Conservation (phyloP, 2,329 filamentous ascomycete genomes). For the Ceratocystis papillata region DNA sequence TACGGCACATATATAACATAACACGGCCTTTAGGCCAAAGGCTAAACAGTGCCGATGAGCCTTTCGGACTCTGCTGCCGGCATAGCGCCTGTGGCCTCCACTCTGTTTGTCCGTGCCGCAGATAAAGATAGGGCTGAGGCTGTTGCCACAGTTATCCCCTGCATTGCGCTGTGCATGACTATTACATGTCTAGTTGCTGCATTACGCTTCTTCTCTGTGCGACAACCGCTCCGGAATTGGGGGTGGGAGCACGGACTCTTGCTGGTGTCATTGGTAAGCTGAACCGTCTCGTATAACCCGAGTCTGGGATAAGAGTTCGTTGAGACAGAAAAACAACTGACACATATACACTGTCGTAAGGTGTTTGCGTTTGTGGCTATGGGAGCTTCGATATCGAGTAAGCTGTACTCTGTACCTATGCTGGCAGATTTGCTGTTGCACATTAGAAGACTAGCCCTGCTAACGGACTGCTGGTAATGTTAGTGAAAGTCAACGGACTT, state of each 20-base stretch:
- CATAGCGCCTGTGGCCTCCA: not conserved
- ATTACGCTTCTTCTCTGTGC: conserved; percentile 32
- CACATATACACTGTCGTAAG: conserved; percentile 1
- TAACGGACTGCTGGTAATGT: not conserved
- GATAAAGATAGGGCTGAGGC: conserved; percentile 22
- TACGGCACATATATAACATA: too few relatives aligned
- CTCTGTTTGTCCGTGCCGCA: not conserved
- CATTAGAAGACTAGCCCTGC: not conserved
- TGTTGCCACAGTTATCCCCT: conserved; percentile 25
- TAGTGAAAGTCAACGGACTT: conserved; percentile 22
- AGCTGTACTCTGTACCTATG: not conserved
- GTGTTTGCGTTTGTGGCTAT: conserved; percentile 22
- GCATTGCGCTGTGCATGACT: conserved; percentile 24
- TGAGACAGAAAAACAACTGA: conserved; percentile 4
- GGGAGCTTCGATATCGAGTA: conserved; percentile 23
- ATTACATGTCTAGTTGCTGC: conserved; percentile 30
- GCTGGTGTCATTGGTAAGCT: conserved; percentile 29
- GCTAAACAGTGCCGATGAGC: not conserved
- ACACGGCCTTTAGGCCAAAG: too few relatives aligned
- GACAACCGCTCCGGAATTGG: conserved; percentile 30
- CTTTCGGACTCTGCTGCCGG: not conserved
- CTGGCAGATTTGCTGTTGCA: not conserved
- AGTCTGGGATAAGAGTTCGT: not conserved
- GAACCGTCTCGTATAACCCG: not conserved
- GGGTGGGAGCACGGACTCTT: conserved; percentile 32